Base-by-base conservation (phyloP, 2,329 filamentous ascomycete genomes). In the Diaporthe helianthi region DNA sequence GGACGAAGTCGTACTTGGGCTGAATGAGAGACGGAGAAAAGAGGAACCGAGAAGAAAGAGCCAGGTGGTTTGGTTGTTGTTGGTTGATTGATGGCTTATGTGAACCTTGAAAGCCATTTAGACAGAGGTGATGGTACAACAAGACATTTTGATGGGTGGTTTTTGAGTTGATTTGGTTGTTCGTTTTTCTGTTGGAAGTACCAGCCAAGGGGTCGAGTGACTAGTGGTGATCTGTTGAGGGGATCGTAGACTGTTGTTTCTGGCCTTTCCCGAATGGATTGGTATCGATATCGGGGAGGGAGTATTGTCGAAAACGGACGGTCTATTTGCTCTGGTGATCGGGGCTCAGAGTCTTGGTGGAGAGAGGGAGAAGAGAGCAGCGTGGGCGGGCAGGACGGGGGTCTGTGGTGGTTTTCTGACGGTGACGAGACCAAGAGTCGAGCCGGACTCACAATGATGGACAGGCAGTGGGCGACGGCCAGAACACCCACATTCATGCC, bases 21-120 rank as follows among this genome's bases (percentile, higher is more conserved):
- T 72, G 72, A 65, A 61, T 73, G 73, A 75, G 68, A 71, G 70
- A 71, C 64, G 22, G 49, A 67, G 33, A 46, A 41, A 65, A 58
- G 68, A 61, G 38, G 51, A 65, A 69, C 73, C 73, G 66, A 70
- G 55, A 73, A 72, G 72, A 76, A 76, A 77, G 75, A 68, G 69
- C 73, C 70, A 66, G 72, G 36, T 65, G 70, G 55, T 65, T 41
- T 69, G 38, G 72, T 71, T 74, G 71, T 36, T 55, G 36, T 54
- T 72, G 72, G 70, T 63, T 29, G 66, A 61, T 68, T 72, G 72
- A 68, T 71, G 73, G 72, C 73, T 69, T 76, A 68, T 73, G 65
- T 70, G 68, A 55, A 71, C 71, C 72, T 71, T 72, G 69, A 67
- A 72, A 76, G 76, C 75, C 79, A 78, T 80, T 75, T 81, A 80